Base-by-base conservation (phyloP, 1,284 basidiomycete genomes). In the Golubevia pallescens region DNA sequence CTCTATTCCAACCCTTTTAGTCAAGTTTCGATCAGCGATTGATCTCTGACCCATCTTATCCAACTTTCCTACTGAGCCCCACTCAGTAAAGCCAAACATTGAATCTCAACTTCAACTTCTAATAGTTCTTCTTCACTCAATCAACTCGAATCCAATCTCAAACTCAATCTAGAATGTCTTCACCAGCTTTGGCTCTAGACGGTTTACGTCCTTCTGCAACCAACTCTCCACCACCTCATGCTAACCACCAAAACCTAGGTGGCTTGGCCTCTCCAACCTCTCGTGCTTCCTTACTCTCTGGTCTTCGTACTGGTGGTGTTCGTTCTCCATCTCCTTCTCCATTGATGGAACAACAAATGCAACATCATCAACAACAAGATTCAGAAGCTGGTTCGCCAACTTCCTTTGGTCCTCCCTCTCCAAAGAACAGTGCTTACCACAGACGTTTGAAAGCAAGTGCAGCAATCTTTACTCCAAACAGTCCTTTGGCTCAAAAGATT, bases 241-340 rank as follows among this genome's bases (percentile, higher is more conserved):
- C 28, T 28, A 28, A 28, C 28, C 42, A 48, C 16, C 42, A 48
- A 48, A 48, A 48, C 42, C 8, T 48, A 16, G 42, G 13, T 13
- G 42, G 42, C 16, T 48, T 48, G 16, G 8, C 42, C 42, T 48
- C 42, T 48, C 42, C 42, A 48, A 48, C 20, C 16, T 67, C 63
- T 54, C 76, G 73, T n/a, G 71, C 78, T 51, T 68, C 73, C 48
- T 67, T 73, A 14, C 58, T 75, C 23, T 63, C 75, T 21, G 69
- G 73, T 34, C 71, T 77, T 1, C 74, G 77, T 38, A 75, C 73
- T 55, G 74, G 78, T 13, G 77, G 78, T 55, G 71, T 72, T 24
- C 66, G 75, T 60, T 65, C 72, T 32, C 67, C 63, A 28, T 74
- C 78, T 23, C 68, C 62, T 2, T 66, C 62, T 10, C 28, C 28